A percentile compares a stretch with the other conserved stretches of the same genome.
Evolutionary conservation across 768 basidiomycete species (phyloP).

Genomic region (Boletellus ananas): DNA sequence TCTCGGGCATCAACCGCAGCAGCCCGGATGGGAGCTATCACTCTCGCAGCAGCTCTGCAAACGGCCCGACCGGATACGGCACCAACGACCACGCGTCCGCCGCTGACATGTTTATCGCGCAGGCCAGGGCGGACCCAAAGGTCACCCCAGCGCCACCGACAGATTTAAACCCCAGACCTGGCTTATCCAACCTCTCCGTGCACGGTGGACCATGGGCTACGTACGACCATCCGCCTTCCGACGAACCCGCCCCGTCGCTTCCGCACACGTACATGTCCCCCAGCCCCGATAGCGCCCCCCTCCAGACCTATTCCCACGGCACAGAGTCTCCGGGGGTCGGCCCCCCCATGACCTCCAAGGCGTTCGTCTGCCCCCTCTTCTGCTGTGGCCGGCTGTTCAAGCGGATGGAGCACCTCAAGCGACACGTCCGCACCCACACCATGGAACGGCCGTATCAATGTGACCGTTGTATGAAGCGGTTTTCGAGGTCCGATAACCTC

Average conservation of each 20-base stretch:
- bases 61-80: slow-evolving; percentile 28
- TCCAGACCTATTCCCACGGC: slow-evolving; percentile 21
- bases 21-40: slow-evolving; percentile 20
- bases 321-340: slow-evolving; percentile 18
- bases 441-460: slow-evolving; percentile 84
- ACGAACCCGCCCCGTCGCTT: slow-evolving; percentile 17
- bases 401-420: slow-evolving; percentile 86
- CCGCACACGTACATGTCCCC: slow-evolving; percentile 13
- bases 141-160: slow-evolving; percentile 16
- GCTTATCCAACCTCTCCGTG: slow-evolving; percentile 19
- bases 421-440: slow-evolving; percentile 86
- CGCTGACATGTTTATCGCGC: slow-evolving; percentile 64
- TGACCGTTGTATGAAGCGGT: slow-evolving; percentile 69
- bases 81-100: slow-evolving; percentile 41
- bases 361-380: slow-evolving; percentile 78
- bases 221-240: slow-evolving; percentile 19
- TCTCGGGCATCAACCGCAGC: slow-evolving; percentile 27
- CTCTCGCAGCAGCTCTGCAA: slow-evolving; percentile 7
- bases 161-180: slow-evolving; percentile 15
- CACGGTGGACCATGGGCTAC: slow-evolving; percentile 17
- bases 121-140: slow-evolving; percentile 49
- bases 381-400: slow-evolving; percentile 87
- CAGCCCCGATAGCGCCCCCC: slow-evolving; percentile 7
- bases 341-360: slow-evolving; percentile 46
- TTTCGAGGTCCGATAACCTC: slow-evolving; percentile 87